Evolutionary conservation across 768 basidiomycete species (phyloP), one percentile per base, ranked within the genome.

Genomic region (Peribolospora kevripleyi): DNA sequence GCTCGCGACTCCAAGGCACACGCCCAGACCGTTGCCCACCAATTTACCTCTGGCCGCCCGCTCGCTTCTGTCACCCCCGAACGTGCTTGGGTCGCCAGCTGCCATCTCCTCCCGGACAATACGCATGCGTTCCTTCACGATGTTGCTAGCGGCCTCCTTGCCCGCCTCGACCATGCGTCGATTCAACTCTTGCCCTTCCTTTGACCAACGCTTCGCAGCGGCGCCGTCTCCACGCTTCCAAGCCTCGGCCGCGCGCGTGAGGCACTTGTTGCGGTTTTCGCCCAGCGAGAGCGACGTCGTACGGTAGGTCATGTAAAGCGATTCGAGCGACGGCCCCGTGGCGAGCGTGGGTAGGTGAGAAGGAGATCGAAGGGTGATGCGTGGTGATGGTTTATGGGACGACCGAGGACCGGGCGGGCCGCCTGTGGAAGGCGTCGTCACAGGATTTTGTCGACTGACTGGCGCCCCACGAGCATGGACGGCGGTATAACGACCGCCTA

Each of bases 171-270:
- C 72, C 85, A 98, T 93, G 68, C 84, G 83, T 47, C 76, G 78
- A 63, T 97, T 97, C 57, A 93, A 70, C 46, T 91, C 86, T 61
- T 91, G 84, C 1, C 88, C 93, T 64, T 97, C 90, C 46, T 84
- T 73, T 59, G 82, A 84, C 70, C 91, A 97, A 50, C 86, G 73
- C 68, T 95, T 93, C 43, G 93, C 93, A 0, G 84, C 82, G 0
- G 90, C 87, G 3, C 91, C 91, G 61, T 98, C 93, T 1, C 91
- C 90, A 2, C 86, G 75, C 54, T 85, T 75, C 84, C 87, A 98
- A 3, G 90, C 87, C 62, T 93, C 88, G 3, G 93, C 91, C 9
- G 93, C 93, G 48, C 87, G 78, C 2, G 85, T 85, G 38, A 98
- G 73, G 66, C 85, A 93, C 11, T 86, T 86, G 62, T 97, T 97